Base-by-base conservation (phyloP, 208 protist species). In the Vickermania spadyakhi region DNA sequence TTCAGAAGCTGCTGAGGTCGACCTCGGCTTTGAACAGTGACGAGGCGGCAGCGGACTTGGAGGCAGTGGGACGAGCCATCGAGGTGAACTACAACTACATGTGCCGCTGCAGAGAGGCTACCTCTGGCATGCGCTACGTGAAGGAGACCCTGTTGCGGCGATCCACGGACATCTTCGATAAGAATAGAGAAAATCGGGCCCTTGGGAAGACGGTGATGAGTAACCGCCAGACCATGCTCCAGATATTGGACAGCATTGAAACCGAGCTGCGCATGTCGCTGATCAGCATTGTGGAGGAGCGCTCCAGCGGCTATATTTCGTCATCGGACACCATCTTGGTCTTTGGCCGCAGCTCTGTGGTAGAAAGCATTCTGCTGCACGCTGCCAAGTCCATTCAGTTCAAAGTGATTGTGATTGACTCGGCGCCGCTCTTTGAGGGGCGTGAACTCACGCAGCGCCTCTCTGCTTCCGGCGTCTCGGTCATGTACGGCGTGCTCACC, bases 321-420 rank as follows among this genome's bases (percentile, higher is more conserved):
- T 74, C 60, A 31, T 73, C 58, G 27, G 84, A 91, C 66, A 84
- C 73, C 31, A 91, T 91, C 58, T 66, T 89, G 18, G 79, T 86
- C 45, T 91, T 89, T 75, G 84, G 84, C 45, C 81, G 84, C 45
- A 91, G 81, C 64, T 86, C 77, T 66, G 66, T 74, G 0, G 74
- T 91, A 5, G 80, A 91, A 73, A 68, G 73, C 55, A 83, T 91
- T 28, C 60, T 91, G n/a, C 71, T 86, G 28, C 21, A 31, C 42
- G 64, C 58, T n/a, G 80, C 75, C 0, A 58, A 63, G 52, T 54
- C 68, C 41, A 59, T 70, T 22, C 68, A 77, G 55, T 77, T 77
- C 55, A 66, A 62, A 26, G 91, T 99, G 18, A 86, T 98, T 56
- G 81, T 99, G 3, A 86, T 98, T 3, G 97, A 99, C 59, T 86